A percentile compares a stretch with the other conserved stretches of the same genome.
phyloP scores from a whole-genome alignment of 2,329 filamentous ascomycete genomes.

The Cyphellophora europaea region DNA sequence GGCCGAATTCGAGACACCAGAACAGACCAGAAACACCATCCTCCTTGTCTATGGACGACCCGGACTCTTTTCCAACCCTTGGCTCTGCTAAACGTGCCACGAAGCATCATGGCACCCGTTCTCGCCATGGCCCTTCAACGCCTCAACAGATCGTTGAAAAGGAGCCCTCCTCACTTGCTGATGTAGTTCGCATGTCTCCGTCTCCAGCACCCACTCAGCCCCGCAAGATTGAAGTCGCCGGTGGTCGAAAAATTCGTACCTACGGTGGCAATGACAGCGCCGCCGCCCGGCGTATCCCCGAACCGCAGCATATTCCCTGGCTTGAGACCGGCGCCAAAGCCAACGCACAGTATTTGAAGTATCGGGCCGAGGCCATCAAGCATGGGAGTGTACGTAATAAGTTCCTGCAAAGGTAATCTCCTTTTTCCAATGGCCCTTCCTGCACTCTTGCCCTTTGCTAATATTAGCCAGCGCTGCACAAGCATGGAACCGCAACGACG shows the following conservation, averaged over 20 bases:
- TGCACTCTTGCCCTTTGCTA: too few relatives aligned
- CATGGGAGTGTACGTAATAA: constrained; percentile 95
- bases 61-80: constrained; percentile 86
- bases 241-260: constrained; percentile 51
- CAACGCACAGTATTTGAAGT: constrained; percentile 91
- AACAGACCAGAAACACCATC: constrained; percentile 46
- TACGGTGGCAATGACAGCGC: constrained; percentile 40
- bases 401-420: constrained; percentile 91
- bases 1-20: constrained; percentile 74
- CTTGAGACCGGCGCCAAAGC: constrained; percentile 83
- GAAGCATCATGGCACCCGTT: constrained; percentile 87
- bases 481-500: constrained; percentile 97
- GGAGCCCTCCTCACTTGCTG: constrained; percentile 75
- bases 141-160: constrained; percentile 59
- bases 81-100: constrained; percentile 73
- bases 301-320: constrained; percentile 91
- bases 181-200: constrained; percentile 91
- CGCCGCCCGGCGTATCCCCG: constrained; percentile 72
- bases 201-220: constrained; percentile 58
- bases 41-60: constrained; percentile 75
- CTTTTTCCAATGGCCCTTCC: too few relatives aligned
- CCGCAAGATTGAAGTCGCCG: constrained; percentile 37
- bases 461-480: constrained; percentile 95
- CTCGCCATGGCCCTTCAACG: constrained; percentile 62
- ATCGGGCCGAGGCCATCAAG: constrained; percentile 90